Percentiles rank a stretch among this genome's conserved stretches.
These are phyloP conservation scores for Thermothelomyces thermophilus DNA, from an alignment of 2,329 filamentous ascomycete genomes.

Conservation along the genomic window DNA sequence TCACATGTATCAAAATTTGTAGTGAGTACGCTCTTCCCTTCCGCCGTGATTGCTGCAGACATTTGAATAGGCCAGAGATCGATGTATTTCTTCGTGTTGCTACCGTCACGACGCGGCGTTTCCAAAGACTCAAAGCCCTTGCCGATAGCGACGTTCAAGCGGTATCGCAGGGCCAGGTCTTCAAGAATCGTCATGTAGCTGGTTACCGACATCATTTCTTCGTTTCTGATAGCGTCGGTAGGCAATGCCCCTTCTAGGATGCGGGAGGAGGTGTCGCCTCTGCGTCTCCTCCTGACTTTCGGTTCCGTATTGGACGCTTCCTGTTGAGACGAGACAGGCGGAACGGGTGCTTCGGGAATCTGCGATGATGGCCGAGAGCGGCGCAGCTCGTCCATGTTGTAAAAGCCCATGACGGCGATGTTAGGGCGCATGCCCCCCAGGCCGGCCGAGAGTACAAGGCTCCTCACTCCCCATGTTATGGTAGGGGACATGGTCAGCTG, in stretches of 20 bases:
- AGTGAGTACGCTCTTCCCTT: constrained; percentile 63
- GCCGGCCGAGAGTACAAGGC: constrained; percentile 73
- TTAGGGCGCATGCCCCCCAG: constrained; percentile 86
- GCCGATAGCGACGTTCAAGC: constrained; percentile 78
- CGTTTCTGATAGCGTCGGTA: constrained; percentile 62
- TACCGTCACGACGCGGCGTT: constrained; percentile 54
- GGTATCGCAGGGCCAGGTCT: constrained; percentile 68
- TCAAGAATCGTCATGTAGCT: constrained; percentile 79
- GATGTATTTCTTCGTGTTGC: constrained; percentile 67
- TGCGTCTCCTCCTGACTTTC: constrained; percentile 33
- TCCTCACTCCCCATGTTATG: constrained; percentile 78
- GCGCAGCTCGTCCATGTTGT: constrained; percentile 71
- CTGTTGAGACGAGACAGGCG: constrained; percentile 21
- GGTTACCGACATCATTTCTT: constrained; percentile 60
- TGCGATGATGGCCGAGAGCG: constrained; percentile 49
- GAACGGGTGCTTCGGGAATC: constrained; percentile 43
- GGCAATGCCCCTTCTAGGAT: constrained; percentile 55
- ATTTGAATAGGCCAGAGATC: constrained; percentile 92
- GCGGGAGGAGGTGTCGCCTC: constrained; percentile 49
- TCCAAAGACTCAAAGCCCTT: constrained; percentile 74
- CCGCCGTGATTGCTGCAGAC: constrained; percentile 71
- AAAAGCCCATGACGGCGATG: constrained; percentile 74
- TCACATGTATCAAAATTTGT: constrained; percentile 88
- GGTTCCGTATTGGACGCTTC: constrained; percentile 28
- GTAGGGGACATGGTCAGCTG: constrained; percentile 78